Conservation (phyloP, 2,329 filamentous ascomycete genomes). For the Harringtonia lauricola region DNA sequence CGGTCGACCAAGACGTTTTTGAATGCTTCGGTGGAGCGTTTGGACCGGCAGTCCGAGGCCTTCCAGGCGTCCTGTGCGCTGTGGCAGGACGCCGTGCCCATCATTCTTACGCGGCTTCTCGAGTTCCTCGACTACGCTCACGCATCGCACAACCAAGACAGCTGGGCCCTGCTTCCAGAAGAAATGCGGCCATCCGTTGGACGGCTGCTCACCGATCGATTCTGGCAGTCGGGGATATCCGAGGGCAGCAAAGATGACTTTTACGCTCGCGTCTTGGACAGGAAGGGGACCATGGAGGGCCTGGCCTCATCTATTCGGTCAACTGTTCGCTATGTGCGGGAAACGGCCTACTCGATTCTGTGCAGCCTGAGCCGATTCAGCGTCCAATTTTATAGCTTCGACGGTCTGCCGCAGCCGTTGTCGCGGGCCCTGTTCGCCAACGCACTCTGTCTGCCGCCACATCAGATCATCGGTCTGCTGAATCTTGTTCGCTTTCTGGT, state of each 20-base stretch:
- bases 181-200: conserved; percentile 71
- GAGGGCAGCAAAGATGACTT: conserved; percentile 94
- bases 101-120: conserved; percentile 76
- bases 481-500: conserved; percentile 83
- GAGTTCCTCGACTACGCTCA: conserved; percentile 84
- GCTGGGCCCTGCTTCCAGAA: conserved; percentile 66
- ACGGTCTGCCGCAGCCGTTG: conserved; percentile 70
- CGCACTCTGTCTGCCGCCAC: conserved; percentile 71
- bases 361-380: conserved; percentile 87
- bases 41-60: conserved; percentile 61
- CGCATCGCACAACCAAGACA: conserved; percentile 76
- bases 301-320: conserved; percentile 89
- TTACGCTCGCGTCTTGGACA: conserved; percentile 81
- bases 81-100: conserved; percentile 76
- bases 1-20: conserved; percentile 84
- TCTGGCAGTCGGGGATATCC: conserved; percentile 97
- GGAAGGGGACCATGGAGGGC: conserved; percentile 81
- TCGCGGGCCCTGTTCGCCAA: conserved; percentile 77
- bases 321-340: conserved; percentile 77
- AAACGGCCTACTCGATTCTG: conserved; percentile 88
- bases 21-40: conserved; percentile 82
- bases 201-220: conserved; percentile 81
- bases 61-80: conserved; percentile 67
- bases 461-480: conserved; percentile 88
- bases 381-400: conserved; percentile 81